phyloP scores from a whole-genome alignment of 306 rosid species.

The Prunus kanzakura region DNA sequence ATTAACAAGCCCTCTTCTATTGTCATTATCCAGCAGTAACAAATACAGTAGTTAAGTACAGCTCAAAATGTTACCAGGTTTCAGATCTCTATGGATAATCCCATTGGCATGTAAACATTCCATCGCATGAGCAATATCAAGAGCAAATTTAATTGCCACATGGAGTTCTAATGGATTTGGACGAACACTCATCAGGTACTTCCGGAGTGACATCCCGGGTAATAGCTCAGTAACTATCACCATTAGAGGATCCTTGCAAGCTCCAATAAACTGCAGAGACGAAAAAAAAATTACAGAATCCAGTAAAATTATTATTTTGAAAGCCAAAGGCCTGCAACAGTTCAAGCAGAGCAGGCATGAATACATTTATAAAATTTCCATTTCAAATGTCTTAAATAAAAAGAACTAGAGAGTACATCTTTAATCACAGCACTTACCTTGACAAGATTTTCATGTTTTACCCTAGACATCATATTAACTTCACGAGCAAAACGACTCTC shows the following conservation, averaged over 20 bases:
- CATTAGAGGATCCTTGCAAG: conserved; percentile 96
- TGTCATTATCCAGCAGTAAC: conserved; percentile 8
- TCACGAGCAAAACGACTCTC: conserved; percentile 90
- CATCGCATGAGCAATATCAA: conserved; percentile 92
- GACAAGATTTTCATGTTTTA: conserved; percentile 90
- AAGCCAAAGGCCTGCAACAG: conserved; percentile 5
- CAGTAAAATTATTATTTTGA: conserved; percentile 15
- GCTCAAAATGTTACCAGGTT: conserved; percentile 65
- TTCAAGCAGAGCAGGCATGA: not conserved
- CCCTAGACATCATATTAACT: conserved; percentile 96
- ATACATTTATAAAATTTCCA: not conserved
- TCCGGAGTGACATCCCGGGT: conserved; percentile 96
- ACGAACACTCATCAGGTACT: conserved; percentile 64
- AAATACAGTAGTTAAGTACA: conserved; percentile 1
- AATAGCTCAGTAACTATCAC: conserved; percentile 94
- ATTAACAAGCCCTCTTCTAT: not conserved
- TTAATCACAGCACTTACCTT: conserved; percentile 49
- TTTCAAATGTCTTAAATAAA: not conserved
- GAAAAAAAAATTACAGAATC: conserved; percentile 25
- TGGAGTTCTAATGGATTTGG: conserved; percentile 60
- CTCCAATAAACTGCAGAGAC: conserved; percentile 86
- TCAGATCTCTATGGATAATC: conserved; percentile 93
- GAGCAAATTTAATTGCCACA: conserved; percentile 70
- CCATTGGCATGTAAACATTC: conserved; percentile 98
- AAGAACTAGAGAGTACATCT: not conserved